Base-by-base conservation (phyloP, 2,329 filamentous ascomycete genomes). In the Phoma sp. region DNA sequence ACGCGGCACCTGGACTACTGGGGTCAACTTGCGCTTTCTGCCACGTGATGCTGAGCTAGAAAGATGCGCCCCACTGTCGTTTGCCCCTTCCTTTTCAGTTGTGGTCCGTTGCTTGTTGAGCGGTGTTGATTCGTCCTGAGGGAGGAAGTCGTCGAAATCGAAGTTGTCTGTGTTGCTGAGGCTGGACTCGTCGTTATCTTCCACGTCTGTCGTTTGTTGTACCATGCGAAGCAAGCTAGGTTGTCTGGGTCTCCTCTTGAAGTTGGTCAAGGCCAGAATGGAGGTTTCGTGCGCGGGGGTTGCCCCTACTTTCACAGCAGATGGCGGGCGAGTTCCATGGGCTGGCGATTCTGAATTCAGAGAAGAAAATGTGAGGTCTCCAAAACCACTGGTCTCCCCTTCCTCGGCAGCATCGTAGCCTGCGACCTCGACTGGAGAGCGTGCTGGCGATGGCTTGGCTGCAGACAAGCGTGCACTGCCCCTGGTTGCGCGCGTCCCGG, bases 91-190 rank as follows among this genome's bases (percentile, higher is more conserved):
- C n/a, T 65, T 61, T 20, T 61, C 64, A 7, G 57, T 53, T 12
- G 33, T 36, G 78, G 72, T 59, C 18, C 66, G 69, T 15, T 62
- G 59, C 17, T 81, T 74, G 53, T 85, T 83, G 21, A 88, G 66
- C 3, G 88, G 87, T 6, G 88, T 91, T 14, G 87, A 88, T 74
- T 89, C 87, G 23, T 85, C 86, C 51, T 90, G 86, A 0, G 82
- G 87, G 45, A 78, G 81, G 66, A 85, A 88, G 61, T 72, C 68
- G 39, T 73, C 69, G 15, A 72, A 64, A 42, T 71, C 68, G n/a
- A 72, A 61, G 18, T 71, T 65, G 39, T 61, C 66, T 14, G 66
- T 65, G 69, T 78, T 42, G 72, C 83, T 63, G 74, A 83, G 59
- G 74, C 80, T 49, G 74, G 74, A 43, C 72, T 77, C 3, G 72